These are phyloP conservation scores for Kuraishia borneana DNA, from an alignment of 805 yeast genomes.

Conservation along the genomic window DNA sequence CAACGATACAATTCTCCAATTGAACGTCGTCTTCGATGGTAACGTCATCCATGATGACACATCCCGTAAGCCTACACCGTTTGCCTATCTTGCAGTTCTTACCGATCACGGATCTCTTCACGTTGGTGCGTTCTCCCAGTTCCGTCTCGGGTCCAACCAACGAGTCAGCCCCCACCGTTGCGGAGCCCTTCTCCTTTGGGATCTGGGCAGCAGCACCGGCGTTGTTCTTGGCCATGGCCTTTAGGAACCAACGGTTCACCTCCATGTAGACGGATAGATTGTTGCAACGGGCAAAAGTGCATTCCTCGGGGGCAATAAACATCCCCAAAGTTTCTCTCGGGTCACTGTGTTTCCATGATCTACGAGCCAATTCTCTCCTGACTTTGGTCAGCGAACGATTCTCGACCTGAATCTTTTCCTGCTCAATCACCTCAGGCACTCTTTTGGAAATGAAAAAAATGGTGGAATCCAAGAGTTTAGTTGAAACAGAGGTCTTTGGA, in stretches of 20 bases:
- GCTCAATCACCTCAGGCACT: slow-evolving; percentile 38
- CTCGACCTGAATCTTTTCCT: slow-evolving; percentile 15
- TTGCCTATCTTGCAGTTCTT: slow-evolving; percentile 66
- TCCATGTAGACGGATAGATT: slow-evolving; percentile 79
- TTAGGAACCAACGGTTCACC: slow-evolving; percentile 72
- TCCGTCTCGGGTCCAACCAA: slow-evolving; percentile 57
- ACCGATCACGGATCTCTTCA: slow-evolving; percentile 80
- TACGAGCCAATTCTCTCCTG: slow-evolving; percentile 78
- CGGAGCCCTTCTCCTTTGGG: slow-evolving; percentile 41
- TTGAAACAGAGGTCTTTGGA: slow-evolving; percentile 69
- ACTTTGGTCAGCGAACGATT: slow-evolving; percentile 51
- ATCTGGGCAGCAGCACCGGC: slow-evolving; percentile 10
- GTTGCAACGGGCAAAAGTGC: slow-evolving; percentile 67
- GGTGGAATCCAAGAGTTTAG: slow-evolving; percentile 62
- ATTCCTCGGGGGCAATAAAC: slow-evolving; percentile 57
- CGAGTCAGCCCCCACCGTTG: slow-evolving; percentile 83
- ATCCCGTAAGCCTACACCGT: slow-evolving; percentile 81
- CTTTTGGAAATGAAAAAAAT: slow-evolving; percentile 54
- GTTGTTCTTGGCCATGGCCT: slow-evolving; percentile 38
- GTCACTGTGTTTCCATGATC: slow-evolving; percentile 77
- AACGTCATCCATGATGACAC: slow-evolving; percentile 64
- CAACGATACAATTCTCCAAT: slow-evolving; percentile 82
- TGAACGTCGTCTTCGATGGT: slow-evolving; percentile 65
- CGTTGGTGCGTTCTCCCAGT: slow-evolving; percentile 74
- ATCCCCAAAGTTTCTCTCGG: slow-evolving; percentile 54